Conservation (phyloP, 1,284 basidiomycete species). For the Leccinum cinnamomeum region DNA sequence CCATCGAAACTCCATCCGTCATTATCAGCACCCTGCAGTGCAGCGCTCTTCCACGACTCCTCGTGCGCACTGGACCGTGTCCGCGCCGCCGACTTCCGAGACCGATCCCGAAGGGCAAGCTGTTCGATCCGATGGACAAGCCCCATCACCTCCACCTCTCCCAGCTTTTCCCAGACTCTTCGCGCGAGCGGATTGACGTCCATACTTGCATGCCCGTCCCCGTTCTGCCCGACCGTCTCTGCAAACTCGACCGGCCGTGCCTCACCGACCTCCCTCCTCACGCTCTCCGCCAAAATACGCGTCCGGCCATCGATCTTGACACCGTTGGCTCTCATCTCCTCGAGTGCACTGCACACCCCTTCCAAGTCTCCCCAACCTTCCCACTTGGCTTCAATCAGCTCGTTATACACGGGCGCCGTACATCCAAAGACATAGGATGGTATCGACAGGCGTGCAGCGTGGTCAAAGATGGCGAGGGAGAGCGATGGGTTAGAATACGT, state of each 20-base stretch:
- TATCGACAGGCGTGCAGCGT: conserved; percentile 70
- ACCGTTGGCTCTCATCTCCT: conserved; percentile 82
- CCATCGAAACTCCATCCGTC: conserved; percentile 34
- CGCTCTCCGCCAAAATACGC: conserved; percentile 56
- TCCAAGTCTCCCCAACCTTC: conserved; percentile 75
- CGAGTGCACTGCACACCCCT: conserved; percentile 67
- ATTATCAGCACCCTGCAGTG: conserved; percentile 13
- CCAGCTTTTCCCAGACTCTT: conserved; percentile 22
- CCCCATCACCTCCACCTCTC: conserved; percentile 36
- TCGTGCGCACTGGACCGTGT: conserved; percentile 15
- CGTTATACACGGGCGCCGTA: conserved; percentile 82
- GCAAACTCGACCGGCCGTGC: conserved; percentile 30
- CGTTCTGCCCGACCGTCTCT: conserved; percentile 40
- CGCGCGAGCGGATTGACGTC: conserved; percentile 22
- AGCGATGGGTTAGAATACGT: conserved; percentile 79
- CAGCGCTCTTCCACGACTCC: conserved; percentile 32
- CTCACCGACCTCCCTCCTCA: conserved; percentile 64
- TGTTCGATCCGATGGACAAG: conserved; percentile 42
- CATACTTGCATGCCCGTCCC: conserved; percentile 19
- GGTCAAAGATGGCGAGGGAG: conserved; percentile 79
- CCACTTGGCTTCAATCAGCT: conserved; percentile 81
- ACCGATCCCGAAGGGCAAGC: conserved; percentile 32
- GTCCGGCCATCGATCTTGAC: conserved; percentile 66
- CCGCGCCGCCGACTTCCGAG: conserved; percentile 10
- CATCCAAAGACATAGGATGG: conserved; percentile 86